A percentile compares a stretch with the other conserved stretches of the same genome.
These are phyloP conservation scores for Lipomyces oligophaga DNA, from an alignment of 805 yeast genomes.

Conservation along the genomic window DNA sequence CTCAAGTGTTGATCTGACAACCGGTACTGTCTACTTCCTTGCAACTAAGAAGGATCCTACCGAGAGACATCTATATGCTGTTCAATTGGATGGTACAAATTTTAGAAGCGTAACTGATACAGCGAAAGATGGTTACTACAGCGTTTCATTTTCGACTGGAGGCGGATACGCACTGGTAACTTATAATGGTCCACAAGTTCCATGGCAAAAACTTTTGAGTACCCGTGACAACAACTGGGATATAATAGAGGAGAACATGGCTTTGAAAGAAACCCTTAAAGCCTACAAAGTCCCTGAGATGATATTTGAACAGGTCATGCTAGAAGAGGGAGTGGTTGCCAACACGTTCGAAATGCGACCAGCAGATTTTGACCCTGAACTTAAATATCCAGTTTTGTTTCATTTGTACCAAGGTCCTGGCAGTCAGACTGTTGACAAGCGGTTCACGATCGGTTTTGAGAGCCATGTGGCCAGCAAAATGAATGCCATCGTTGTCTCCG, in stretches of 20 bases:
- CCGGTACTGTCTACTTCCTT: constrained; percentile 56
- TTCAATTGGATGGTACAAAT: constrained; percentile 49
- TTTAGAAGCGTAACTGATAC: constrained; percentile 50
- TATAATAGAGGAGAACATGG: constrained; percentile 34
- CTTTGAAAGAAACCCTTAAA: constrained; percentile 30
- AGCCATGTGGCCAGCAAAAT: constrained; percentile 72
- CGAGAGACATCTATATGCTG: constrained; percentile 79
- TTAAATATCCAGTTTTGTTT: constrained; percentile 80
- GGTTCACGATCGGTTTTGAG: constrained; percentile 62
- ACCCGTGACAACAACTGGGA: constrained; percentile 41
- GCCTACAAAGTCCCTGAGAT: constrained; percentile 57
- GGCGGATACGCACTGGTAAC: constrained; percentile 64
- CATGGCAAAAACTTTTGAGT: constrained; percentile 69
- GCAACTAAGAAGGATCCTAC: constrained; percentile 75
- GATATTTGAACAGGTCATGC: constrained; percentile 44
- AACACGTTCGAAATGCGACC: constrained; percentile 79
- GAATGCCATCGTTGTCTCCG: constrained; percentile 83
- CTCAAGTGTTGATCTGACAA: constrained; percentile 45
- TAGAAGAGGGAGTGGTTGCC: constrained; percentile 46
- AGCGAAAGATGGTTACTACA: constrained; percentile 58
- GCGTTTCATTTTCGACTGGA: constrained; percentile 75
- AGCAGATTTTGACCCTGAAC: constrained; percentile 55
- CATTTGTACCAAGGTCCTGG: constrained; percentile 96
- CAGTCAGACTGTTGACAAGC: constrained; percentile 71
- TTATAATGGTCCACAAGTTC: constrained; percentile 77